Evolutionary conservation across 225 moss, liverwort and hornwort genomes (phyloP).

Genomic region (Bryum argenteum): DNA sequence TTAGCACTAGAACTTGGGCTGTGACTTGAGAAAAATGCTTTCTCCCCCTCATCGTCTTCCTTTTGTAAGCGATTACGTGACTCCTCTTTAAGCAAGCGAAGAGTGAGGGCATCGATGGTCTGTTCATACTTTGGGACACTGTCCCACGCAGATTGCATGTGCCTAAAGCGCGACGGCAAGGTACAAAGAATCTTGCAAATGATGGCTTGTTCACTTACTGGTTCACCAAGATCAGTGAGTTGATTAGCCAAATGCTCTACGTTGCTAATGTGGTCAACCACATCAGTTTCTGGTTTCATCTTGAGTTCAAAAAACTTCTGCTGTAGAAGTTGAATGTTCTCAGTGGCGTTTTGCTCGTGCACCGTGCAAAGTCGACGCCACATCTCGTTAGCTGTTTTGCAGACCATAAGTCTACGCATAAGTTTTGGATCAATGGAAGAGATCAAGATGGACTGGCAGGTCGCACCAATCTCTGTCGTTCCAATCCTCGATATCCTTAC

Average conservation of each 20-base stretch:
- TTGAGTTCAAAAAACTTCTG: neutral
- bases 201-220: neutral
- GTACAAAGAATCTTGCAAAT: constrained; percentile 2
- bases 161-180: neutral
- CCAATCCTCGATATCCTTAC: no score
- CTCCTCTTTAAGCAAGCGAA: neutral
- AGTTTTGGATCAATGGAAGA: no score
- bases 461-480: no score
- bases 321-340: neutral
- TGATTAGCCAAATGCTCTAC: neutral
- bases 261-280: neutral
- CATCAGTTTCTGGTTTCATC: neutral
- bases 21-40: neutral
- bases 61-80: neutral
- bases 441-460: no score
- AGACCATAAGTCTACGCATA: no score
- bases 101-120: neutral
- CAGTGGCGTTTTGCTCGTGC: neutral
- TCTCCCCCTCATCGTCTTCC: neutral
- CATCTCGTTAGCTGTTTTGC: no score
- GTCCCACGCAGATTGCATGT: neutral
- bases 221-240: neutral
- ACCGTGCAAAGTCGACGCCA: neutral
- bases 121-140: neutral
- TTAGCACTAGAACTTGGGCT: neutral